Evolutionary conservation across 208 protist species (phyloP).

Genomic region (Crithidia sp.): DNA sequence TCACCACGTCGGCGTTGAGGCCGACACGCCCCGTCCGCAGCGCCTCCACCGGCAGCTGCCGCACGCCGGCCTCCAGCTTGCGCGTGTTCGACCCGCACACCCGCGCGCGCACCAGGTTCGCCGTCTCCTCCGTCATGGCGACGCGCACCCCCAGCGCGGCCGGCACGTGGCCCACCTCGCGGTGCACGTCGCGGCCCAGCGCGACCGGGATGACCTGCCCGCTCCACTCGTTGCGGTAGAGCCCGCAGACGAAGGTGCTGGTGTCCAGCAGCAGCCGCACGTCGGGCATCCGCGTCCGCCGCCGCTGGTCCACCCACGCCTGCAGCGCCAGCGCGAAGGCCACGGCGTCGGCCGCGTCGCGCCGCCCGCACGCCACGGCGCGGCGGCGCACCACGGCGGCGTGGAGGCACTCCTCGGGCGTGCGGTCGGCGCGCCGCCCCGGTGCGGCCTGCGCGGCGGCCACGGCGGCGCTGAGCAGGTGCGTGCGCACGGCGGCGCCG

Average conservation of each 20-base stretch:
- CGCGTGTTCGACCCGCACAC: constrained; percentile 24
- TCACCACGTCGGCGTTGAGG: constrained; percentile 26
- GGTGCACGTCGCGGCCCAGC: constrained; percentile 32
- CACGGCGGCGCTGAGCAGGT: constrained; percentile 9
- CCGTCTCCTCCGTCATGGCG: constrained; percentile 46
- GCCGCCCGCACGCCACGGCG: neutral
- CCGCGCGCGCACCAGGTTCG: constrained; percentile 31
- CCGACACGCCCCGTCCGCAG: neutral
- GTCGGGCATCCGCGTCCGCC: constrained; percentile 5
- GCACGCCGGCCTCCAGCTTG: constrained; percentile 33
- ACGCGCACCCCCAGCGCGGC: constrained; percentile 24
- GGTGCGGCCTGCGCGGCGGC: neutral
- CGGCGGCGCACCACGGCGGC: constrained; percentile 3
- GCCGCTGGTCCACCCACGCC: constrained; percentile 1
- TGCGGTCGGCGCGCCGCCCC: neutral
- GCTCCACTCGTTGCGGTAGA: constrained; percentile 13
- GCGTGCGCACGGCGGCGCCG: constrained; percentile 10
- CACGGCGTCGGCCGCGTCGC: constrained; percentile 19
- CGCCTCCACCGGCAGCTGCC: constrained; percentile 13
- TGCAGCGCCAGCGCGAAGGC: constrained; percentile 28
- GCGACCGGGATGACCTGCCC: constrained; percentile 23
- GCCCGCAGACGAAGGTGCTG: constrained; percentile 27
- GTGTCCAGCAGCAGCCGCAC: constrained; percentile 34
- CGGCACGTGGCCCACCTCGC: constrained; percentile 30
- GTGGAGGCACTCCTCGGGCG: neutral